Conservation (phyloP, 164 flowering plant genomes). For the Tetracentron sinense region DNA sequence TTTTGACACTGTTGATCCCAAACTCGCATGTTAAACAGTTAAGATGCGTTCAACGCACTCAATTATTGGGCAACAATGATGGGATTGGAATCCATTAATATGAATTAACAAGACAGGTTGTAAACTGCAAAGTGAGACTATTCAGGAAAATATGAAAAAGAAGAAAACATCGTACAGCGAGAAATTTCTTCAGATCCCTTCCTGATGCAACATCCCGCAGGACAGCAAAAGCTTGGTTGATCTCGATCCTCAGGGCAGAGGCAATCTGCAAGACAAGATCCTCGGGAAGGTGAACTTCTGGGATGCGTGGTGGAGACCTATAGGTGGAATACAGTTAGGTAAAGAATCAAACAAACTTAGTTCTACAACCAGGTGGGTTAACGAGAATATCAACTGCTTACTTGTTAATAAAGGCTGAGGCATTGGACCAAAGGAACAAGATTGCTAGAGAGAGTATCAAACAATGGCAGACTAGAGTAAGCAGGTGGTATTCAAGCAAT, state of each 20-base stretch:
- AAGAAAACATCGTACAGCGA: conserved; percentile 36
- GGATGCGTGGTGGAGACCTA: conserved; percentile 76
- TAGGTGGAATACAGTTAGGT: neutral
- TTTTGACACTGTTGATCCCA: neutral
- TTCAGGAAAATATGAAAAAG: neutral
- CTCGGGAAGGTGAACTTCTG: conserved; percentile 55
- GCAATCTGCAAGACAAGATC: conserved; percentile 40
- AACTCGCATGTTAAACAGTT: neutral
- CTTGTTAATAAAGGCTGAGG: conserved; percentile 69
- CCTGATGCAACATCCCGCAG: conserved; percentile 54
- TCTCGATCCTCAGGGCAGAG: conserved; percentile 34
- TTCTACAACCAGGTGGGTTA: too few species aligned
- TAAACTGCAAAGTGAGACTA: neutral
- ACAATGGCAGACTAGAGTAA: conserved; percentile 67
- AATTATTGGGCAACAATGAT: neutral
- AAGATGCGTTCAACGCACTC: too few species aligned
- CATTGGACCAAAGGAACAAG: conserved; percentile 80
- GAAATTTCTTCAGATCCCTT: conserved; percentile 57
- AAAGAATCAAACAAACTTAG: neutral
- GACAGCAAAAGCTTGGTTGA: conserved; percentile 34
- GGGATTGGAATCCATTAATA: too few species aligned
- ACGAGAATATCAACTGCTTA: conserved; percentile 22
- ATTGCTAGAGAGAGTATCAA: conserved; percentile 58
- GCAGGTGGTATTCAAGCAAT: conserved; percentile 73
- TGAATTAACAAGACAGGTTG: neutral